Evolutionary conservation across 345 rosid genomes (phyloP), one percentile per base, ranked within the genome.

Genomic region (Erysimum cheiranthoides): DNA sequence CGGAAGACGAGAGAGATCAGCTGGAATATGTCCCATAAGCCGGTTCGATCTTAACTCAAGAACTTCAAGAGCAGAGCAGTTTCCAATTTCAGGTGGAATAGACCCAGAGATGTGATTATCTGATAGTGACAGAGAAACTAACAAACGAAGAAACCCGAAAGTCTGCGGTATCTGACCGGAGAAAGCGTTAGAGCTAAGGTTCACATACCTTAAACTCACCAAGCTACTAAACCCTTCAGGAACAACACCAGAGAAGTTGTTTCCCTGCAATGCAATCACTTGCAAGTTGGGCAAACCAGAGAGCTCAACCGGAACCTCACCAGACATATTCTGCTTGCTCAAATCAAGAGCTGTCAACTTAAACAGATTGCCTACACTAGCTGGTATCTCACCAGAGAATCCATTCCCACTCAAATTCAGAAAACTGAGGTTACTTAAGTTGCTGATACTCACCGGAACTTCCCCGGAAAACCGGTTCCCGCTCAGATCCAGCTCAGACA

Each of bases 201-300:
- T 92, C 70, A 90, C 73, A 72, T 85, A 85, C 53, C 71, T 84
- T 80, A 92, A 78, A 78, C 90, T 82, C 85, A 78, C 78, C 80
- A 95, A 86, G 76, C 97, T 95, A 80, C 97, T 90, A 61, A 95
- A 85, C 14, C 97, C 97, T 85, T 90, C 97, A 68, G 89, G 90
- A 34, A 92, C 83, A 76, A 82, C 66, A 13, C 92, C 97, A 18
- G 88, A 88, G 57, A 95, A 80, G 71, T 38, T 76, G 71, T 95
- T 95, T 67, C 87, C 97, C 73, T 95, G 92, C 86, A 95, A 77
- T 47, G 96, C 93, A 85, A 92, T 79, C 71, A 83, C 90, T 73
- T 90, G 97, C 78, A 95, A 81, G 60, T 85, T 89, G 0, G 99
- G 99, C 73, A 95, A 85, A 57, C 99, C 97, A 0, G 79, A 84